Percentiles rank a stretch among this genome's conserved stretches.
phyloP scores from a whole-genome alignment of 2,329 filamentous ascomycete species.

The Paracoccidioides lutzii region DNA sequence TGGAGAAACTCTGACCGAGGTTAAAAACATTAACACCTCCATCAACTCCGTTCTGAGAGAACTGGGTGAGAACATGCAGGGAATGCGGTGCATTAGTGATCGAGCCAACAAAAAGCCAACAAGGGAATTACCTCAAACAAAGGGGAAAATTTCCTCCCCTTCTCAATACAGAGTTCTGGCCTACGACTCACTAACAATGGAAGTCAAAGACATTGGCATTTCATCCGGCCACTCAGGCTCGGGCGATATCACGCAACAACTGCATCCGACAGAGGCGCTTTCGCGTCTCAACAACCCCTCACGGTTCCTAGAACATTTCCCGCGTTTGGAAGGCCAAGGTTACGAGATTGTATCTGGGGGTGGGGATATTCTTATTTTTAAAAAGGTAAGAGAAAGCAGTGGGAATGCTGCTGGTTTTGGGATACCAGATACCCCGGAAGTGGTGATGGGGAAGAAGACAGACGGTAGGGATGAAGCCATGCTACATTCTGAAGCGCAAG shows the following conservation, averaged over 20 bases:
- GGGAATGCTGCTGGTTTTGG: not conserved
- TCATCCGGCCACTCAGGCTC: constrained; percentile 17
- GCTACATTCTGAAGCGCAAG: constrained; percentile 6
- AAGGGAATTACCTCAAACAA: too few relatives aligned
- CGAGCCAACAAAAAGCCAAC: not conserved
- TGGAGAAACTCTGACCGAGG: constrained; percentile 6
- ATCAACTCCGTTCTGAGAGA: not conserved
- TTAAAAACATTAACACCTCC: not conserved
- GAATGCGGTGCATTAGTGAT: not conserved
- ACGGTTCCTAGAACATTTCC: constrained; percentile 31
- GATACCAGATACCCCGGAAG: not conserved
- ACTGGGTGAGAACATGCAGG: not conserved
- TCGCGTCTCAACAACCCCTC: constrained; percentile 27
- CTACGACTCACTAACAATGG: constrained; percentile 22
- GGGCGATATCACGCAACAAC: constrained; percentile 12
- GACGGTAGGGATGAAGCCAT: not conserved
- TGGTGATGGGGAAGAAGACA: not conserved
- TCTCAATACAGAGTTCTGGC: constrained; percentile 24
- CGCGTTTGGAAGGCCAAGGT: constrained; percentile 25
- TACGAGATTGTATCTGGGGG: constrained; percentile 32
- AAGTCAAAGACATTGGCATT: constrained; percentile 22
- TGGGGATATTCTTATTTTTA: constrained; percentile 31
- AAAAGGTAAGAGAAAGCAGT: constrained; percentile 9
- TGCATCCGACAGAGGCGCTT: constrained; percentile 24
- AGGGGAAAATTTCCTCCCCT: not conserved